Base-by-base conservation (phyloP, 1,284 basidiomycete genomes). In the Ustilago trichophora region DNA sequence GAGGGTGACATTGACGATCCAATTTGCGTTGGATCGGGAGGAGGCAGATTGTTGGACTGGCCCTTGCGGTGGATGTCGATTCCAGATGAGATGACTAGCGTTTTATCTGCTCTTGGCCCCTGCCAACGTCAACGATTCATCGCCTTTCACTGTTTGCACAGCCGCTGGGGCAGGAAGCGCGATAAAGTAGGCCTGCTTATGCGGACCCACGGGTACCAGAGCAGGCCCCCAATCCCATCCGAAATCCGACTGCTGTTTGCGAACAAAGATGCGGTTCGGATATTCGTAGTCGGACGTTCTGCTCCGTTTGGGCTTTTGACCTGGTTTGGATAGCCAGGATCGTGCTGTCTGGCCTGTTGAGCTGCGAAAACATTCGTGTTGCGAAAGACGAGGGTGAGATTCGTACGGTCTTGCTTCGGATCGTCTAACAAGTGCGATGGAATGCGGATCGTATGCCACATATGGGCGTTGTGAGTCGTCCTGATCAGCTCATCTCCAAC, bases 381-480 rank as follows among this genome's bases (percentile, higher is more conserved):
- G 34, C 43, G 21, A 36, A 75, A 75, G 25, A 52, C 44, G 18
- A 75, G 42, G 8, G 65, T 72, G 24, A 75, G 26, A 29, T 73
- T 73, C 25, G 24, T 52, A n/a, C n/a, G n/a, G n/a, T n/a, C n/a
- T n/a, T n/a, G n/a, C n/a, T n/a, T n/a, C n/a, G n/a, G n/a, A n/a
- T n/a, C n/a, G n/a, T n/a, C n/a, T n/a, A n/a, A n/a, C n/a, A n/a
- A n/a, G n/a, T n/a, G n/a, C 48, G 40, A 15, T 25, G 31, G 58
- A 15, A 65, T 49, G 55, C 87, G 86, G 62, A 85, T 87, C 6
- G 83, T 82, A 63, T 87, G 86, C 79, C 86, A 86, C 35, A 82
- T 83, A 77, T 88, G 88, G 66, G 87, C 83, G 69, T 88, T 87
- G 71, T 85, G 84, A 15, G 87, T 86, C 85, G 85, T 86, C 7